Percentiles rank a stretch among this genome's conserved stretches.
These are phyloP conservation scores for Calophaca sinica DNA, from an alignment of 306 rosid species.

Conservation along the genomic window DNA sequence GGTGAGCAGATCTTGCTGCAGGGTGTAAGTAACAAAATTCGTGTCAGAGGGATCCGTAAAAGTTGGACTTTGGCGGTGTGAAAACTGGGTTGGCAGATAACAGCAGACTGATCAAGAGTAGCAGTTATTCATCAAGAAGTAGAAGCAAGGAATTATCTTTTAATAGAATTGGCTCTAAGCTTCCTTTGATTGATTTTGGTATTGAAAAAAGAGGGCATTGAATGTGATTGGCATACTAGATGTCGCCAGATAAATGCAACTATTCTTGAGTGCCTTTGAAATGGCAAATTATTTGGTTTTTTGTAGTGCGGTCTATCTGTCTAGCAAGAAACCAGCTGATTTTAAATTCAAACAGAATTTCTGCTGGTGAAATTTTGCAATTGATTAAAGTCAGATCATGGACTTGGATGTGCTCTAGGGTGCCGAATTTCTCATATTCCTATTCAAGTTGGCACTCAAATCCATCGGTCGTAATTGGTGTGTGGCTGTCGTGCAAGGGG, in stretches of 20 bases:
- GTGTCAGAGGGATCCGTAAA: slow-evolving; percentile 61
- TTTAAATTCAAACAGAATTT: too few species aligned
- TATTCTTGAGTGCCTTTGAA: slow-evolving; percentile 4
- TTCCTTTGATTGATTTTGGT: slow-evolving; percentile 60
- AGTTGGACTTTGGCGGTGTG: slow-evolving; percentile 64
- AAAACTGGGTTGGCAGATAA: slow-evolving; percentile 45
- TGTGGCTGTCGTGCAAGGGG: too few species aligned
- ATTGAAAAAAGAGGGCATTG: slow-evolving; percentile 68
- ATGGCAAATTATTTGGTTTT: too few species aligned
- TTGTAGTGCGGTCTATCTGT: too few species aligned
- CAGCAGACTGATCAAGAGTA: slow-evolving; percentile 60
- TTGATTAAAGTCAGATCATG: too few species aligned
- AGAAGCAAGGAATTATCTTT: slow-evolving; percentile 57
- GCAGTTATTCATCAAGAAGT: slow-evolving; percentile 59
- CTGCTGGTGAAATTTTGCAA: too few species aligned
- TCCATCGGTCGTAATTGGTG: too few species aligned
- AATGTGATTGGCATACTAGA: slow-evolving; percentile 72
- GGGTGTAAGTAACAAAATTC: slow-evolving; percentile 53
- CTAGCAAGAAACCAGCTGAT: too few species aligned
- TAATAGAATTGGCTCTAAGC: slow-evolving; percentile 56
- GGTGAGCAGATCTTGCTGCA: slow-evolving; percentile 65
- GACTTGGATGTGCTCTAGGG: too few species aligned
- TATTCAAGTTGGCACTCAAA: too few species aligned
- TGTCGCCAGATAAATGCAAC: slow-evolving; percentile 48
- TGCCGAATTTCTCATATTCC: too few species aligned